phyloP scores from a whole-genome alignment of 2,329 filamentous ascomycete species.

The Massarina eburnea region DNA sequence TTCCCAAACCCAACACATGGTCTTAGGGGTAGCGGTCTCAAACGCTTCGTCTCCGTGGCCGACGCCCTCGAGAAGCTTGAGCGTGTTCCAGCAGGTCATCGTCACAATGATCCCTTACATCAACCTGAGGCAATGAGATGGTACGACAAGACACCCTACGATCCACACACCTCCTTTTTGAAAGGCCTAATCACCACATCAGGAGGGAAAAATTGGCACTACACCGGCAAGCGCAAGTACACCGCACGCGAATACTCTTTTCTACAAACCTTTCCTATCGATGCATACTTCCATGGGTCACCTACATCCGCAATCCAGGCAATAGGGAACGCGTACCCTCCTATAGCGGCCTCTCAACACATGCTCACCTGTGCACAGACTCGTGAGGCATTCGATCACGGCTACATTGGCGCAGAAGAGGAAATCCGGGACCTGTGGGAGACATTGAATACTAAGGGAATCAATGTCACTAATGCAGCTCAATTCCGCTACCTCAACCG shows the following conservation, averaged over 20 bases:
- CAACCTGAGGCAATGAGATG: constrained; percentile 11
- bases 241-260: constrained; percentile 21
- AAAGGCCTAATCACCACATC: constrained; percentile 19
- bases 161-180: constrained; percentile 7
- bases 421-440: constrained; percentile 17
- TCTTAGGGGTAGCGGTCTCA: constrained; percentile 19
- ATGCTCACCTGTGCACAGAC: constrained; percentile 10
- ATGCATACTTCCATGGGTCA: constrained; percentile 15
- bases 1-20: constrained; percentile 33
- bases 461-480: not conserved
- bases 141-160: constrained; percentile 6
- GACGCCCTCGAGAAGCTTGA: constrained; percentile 22
- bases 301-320: constrained; percentile 12
- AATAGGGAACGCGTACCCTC: constrained; percentile 28
- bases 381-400: constrained; percentile 28
- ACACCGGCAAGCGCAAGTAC: constrained; percentile 12
- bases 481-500: not conserved
- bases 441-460: not conserved
- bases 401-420: constrained; percentile 26
- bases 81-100: not conserved
- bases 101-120: constrained; percentile 20
- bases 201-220: constrained; percentile 20
- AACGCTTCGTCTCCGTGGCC: constrained; percentile 17
- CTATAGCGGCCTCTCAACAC: constrained; percentile 12
- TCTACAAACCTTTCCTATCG: constrained; percentile 18